Percentiles rank a stretch among this genome's conserved stretches.
phyloP scores from a whole-genome alignment of 345 rosid genomes.

The Salix koriyanagi region DNA sequence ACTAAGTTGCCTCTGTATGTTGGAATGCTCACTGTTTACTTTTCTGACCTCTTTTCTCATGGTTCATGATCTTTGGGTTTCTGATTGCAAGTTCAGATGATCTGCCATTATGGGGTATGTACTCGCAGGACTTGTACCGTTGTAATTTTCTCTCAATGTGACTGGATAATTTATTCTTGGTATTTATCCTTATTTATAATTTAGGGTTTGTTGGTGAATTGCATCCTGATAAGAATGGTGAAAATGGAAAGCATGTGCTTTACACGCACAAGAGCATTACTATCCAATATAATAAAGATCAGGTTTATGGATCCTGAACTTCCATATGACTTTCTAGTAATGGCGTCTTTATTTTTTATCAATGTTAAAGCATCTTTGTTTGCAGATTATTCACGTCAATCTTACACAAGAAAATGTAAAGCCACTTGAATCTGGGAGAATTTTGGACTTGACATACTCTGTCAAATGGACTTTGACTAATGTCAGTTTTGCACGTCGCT shows the following conservation, averaged over 20 bases:
- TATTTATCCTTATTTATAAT: slow-evolving; percentile 11
- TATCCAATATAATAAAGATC: slow-evolving; percentile 71
- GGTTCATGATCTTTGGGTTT: slow-evolving; percentile 19
- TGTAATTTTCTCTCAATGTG: background rate
- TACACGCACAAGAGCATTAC: slow-evolving; percentile 70
- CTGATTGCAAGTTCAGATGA: slow-evolving; percentile 65
- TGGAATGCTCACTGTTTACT: slow-evolving; percentile 17
- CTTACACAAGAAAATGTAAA: slow-evolving; percentile 75
- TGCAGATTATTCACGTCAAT: slow-evolving; percentile 84
- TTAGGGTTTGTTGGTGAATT: slow-evolving; percentile 84
- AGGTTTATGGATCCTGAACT: slow-evolving; percentile 47
- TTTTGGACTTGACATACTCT: slow-evolving; percentile 75
- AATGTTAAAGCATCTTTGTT: background rate
- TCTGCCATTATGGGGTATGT: slow-evolving; percentile 90
- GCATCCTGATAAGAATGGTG: slow-evolving; percentile 74
- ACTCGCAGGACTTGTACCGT: background rate
- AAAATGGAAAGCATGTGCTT: slow-evolving; percentile 61
- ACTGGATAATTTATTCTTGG: slow-evolving; percentile 1
- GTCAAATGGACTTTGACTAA: slow-evolving; percentile 69
- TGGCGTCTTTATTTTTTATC: background rate
- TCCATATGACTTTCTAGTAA: background rate
- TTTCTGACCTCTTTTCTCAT: slow-evolving; percentile 20
- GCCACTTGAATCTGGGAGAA: slow-evolving; percentile 61
- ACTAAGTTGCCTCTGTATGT: background rate
- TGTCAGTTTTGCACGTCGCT: slow-evolving; percentile 77